phyloP scores from a whole-genome alignment of 78 protist genomes.

The Bigelowiella natans region DNA sequence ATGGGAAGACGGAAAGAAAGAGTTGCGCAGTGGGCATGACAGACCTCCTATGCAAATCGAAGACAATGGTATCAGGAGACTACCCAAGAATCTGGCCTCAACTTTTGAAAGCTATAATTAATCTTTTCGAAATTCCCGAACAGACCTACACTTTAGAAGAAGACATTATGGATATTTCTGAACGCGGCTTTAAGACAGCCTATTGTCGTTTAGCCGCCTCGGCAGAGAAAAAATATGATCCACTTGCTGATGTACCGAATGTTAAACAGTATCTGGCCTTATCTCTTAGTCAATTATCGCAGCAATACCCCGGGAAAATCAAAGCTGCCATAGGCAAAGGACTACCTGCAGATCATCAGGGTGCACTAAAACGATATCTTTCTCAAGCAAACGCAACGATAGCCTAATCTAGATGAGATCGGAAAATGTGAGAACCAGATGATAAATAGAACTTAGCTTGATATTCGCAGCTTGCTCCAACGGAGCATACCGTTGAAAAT shows the following conservation, averaged over 20 bases:
- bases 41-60: not conserved
- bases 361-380: too few species aligned
- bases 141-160: not conserved
- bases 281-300: not conserved
- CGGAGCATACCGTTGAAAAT: too few species aligned
- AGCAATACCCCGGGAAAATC: not conserved
- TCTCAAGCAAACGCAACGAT: too few species aligned
- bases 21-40: not conserved
- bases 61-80: not conserved
- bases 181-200: not conserved
- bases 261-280: not conserved
- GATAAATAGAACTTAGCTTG: too few species aligned
- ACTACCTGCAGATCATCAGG: too few species aligned
- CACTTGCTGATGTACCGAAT: not conserved
- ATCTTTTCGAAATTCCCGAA: not conserved
- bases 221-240: not conserved
- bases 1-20: not conserved
- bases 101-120: not conserved
- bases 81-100: not conserved
- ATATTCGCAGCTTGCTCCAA: too few species aligned
- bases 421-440: too few species aligned
- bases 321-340: too few species aligned
- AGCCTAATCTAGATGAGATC: too few species aligned
- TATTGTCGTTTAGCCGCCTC: not conserved
- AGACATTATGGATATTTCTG: not conserved